Conservation (phyloP, 1,284 basidiomycete species). For the Cutaneotrichosporon mucoides region DNA sequence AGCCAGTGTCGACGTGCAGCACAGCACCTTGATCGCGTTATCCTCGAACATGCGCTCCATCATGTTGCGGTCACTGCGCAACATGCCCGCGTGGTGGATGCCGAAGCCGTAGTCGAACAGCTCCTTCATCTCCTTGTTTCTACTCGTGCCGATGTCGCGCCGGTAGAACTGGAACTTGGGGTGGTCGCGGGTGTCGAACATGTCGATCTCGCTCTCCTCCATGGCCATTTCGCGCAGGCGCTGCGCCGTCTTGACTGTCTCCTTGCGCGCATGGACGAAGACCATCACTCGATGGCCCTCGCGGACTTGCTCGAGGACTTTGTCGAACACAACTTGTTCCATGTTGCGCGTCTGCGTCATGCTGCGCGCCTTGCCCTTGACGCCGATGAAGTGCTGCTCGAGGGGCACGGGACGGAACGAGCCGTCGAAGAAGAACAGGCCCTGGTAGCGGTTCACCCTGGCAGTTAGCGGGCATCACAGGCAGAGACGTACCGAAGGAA, state of each 20-base stretch:
- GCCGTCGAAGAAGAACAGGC: conserved; percentile 98
- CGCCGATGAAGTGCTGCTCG: conserved; percentile 95
- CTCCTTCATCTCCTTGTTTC: conserved; percentile 94
- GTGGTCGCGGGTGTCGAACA: conserved; percentile 76
- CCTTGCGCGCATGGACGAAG: conserved; percentile 98
- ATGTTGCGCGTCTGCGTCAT: conserved; percentile 74
- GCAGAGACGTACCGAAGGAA: conserved; percentile 65
- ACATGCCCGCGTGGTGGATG: conserved; percentile 99
- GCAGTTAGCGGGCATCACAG: conserved; percentile 20
- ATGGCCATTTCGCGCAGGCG: conserved; percentile 77
- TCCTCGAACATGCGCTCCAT: conserved; percentile 94
- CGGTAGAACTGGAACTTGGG: conserved; percentile 73
- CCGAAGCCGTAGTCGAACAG: conserved; percentile 91
- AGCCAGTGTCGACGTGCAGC: conserved; percentile 95
- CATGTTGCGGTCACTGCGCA: conserved; percentile 88
- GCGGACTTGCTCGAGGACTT: conserved; percentile 66
- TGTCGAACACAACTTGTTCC: conserved; percentile 85
- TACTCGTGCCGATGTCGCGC: conserved; percentile 68
- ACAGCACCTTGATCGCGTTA: conserved; percentile 87
- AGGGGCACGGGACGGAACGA: conserved; percentile 96
- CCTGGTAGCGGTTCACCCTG: conserved; percentile 81
- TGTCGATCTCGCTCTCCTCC: conserved; percentile 66
- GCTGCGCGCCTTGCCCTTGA: conserved; percentile 85
- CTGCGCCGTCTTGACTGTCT: conserved; percentile 90
- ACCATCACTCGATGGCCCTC: conserved; percentile 99